Evolutionary conservation across 2,329 filamentous ascomycete species (phyloP).

Genomic region (Dendrostoma leiphaemia): DNA sequence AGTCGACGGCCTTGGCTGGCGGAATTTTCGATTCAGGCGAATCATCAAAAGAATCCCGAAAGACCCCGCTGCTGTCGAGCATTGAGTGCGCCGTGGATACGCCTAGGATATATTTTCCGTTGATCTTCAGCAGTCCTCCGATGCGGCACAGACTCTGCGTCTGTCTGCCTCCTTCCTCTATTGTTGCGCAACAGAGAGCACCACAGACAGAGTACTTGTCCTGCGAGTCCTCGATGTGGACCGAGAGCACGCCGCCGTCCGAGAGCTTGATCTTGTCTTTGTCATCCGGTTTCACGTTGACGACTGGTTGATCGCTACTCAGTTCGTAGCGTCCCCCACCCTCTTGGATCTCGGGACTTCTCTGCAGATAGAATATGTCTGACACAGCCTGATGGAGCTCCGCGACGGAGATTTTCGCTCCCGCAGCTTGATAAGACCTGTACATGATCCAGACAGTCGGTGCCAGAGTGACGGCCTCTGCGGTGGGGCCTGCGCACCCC

Average conservation of each 20-base stretch:
- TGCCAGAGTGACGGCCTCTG: background rate
- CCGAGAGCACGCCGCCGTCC: background rate
- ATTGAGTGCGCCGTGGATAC: slow-evolving; percentile 13
- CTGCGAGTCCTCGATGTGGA: slow-evolving; percentile 7
- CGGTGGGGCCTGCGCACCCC: background rate
- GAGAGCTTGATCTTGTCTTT: slow-evolving; percentile 12
- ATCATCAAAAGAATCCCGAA: slow-evolving; percentile 6
- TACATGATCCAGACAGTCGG: slow-evolving; percentile 15
- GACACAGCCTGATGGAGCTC: slow-evolving; percentile 8
- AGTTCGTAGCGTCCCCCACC: slow-evolving; percentile 8
- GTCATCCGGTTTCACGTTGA: slow-evolving; percentile 1
- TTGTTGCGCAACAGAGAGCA: slow-evolving; percentile 11
- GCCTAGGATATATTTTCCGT: slow-evolving; percentile 14
- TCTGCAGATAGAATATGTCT: slow-evolving; percentile 8
- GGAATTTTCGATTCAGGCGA: background rate
- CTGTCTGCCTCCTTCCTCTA: background rate
- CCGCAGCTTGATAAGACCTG: background rate
- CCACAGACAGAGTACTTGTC: slow-evolving; percentile 4
- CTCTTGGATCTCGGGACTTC: slow-evolving; percentile 11
- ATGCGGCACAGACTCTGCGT: slow-evolving; percentile 9
- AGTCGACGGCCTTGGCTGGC: slow-evolving; percentile 1
- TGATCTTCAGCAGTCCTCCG: slow-evolving; percentile 15
- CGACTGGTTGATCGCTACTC: slow-evolving; percentile 3
- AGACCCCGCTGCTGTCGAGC: slow-evolving; percentile 12
- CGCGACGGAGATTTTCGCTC: background rate